Base-by-base conservation (phyloP, 78 protist species). In the Dictyostelium citrinum region DNA sequence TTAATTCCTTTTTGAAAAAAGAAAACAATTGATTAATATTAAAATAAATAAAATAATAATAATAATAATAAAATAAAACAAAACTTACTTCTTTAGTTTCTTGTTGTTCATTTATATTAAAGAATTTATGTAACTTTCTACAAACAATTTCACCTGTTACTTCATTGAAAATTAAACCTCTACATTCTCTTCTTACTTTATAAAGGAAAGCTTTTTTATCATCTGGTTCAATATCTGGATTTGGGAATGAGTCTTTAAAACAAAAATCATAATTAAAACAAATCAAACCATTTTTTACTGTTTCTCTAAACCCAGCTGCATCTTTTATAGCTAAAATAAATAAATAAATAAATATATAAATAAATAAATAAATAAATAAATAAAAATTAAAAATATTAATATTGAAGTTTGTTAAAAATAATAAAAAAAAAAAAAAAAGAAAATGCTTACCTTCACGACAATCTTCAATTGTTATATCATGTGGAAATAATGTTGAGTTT, bases 171-270 rank as follows among this genome's bases (percentile, higher is more conserved):
- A 88, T 31, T 4, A 88, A 61, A 68, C 93, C 93, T 67, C 93
- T 58, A 64, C 93, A 88, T 67, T 88, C 93, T 78, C 93, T 88
- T 78, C 93, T 58, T 8, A 88, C 77, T 39, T 88, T 88, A 5
- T 37, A 49, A n/a, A 78, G 81, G 39, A 88, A 88, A 29, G 84
- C 75, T 46, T 24, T 78, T 39, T 67, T 37, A 37, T 74, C 58
- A 61, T 88, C 93, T 5, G 61, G 16, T 55, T 55, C 78, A 12
- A 51, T 20, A 3, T 20, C 33, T 78, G 93, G 93, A 29, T 41
- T 33, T 29, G 86, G 84, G 41, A 88, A 88, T 88, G 93, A 55
- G 31, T 88, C 60, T 67, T 46, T 61, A 45, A 72, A 35, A 31
- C 79, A 61, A 27, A 88, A 79, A 68, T 88, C 93, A 88, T 88